Conservation (phyloP, 352 stramenopile species). For the Phytophthora sp. region DNA sequence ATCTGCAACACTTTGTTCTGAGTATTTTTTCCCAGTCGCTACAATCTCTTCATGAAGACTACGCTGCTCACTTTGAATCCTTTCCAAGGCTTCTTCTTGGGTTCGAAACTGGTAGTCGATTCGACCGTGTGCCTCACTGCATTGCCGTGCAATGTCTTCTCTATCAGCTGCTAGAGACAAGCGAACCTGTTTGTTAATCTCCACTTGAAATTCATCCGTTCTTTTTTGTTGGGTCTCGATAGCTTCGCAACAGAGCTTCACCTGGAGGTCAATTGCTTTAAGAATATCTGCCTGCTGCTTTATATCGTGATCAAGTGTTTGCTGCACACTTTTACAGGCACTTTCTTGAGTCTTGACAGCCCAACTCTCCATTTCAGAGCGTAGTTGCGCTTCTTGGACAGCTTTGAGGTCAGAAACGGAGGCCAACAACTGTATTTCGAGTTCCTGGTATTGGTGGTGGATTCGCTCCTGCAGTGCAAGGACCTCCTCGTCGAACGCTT, state of each 20-base stretch:
- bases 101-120: constrained; percentile 34
- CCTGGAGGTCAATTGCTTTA: constrained; percentile 8
- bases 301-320: constrained; percentile 10
- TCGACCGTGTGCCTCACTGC: constrained; percentile 34
- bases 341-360: constrained; percentile 14
- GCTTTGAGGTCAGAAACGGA: constrained; percentile 14
- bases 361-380: constrained; percentile 22
- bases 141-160: constrained; percentile 29
- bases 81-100: constrained; percentile 32
- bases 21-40: not conserved
- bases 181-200: constrained; percentile 16
- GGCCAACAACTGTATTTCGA: constrained; percentile 8
- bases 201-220: constrained; percentile 4
- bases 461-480: constrained; percentile 34
- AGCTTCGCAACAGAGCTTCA: constrained; percentile 17
- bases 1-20: constrained; percentile 8
- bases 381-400: constrained; percentile 21
- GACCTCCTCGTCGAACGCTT: constrained; percentile 55
- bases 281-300: constrained; percentile 11
- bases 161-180: constrained; percentile 18
- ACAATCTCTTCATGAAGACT: constrained; percentile 17
- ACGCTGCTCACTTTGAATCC: constrained; percentile 19
- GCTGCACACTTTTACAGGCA: not conserved
- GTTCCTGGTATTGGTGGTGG: constrained; percentile 36
- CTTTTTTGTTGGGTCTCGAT: constrained; percentile 17